A percentile compares a stretch with the other conserved stretches of the same genome.
These are phyloP conservation scores for Pyricularia pennisetigena DNA, from an alignment of 2,329 filamentous ascomycete species.

Conservation along the genomic window DNA sequence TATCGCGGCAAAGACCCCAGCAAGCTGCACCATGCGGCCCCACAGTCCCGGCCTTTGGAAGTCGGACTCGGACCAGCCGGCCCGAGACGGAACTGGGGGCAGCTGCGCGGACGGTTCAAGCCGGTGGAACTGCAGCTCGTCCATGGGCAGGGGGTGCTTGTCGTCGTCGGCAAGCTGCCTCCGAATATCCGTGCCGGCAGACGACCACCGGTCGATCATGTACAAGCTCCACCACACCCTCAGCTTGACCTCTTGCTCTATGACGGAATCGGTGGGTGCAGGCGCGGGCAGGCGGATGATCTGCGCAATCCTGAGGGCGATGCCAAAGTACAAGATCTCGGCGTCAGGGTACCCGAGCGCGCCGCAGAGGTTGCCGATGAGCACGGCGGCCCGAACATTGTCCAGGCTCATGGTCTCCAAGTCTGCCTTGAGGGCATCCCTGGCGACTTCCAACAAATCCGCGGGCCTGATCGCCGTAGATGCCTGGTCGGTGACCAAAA, in stretches of 20 bases:
- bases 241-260: not conserved
- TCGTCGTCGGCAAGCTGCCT: not conserved
- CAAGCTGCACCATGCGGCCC: constrained; percentile 4
- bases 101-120: not conserved
- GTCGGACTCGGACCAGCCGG: not conserved
- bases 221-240: constrained; percentile 4
- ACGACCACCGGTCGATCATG: constrained; percentile 6
- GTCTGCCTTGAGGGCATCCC: not conserved
- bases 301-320: not conserved
- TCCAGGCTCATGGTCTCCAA: not conserved
- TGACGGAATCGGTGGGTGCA: not conserved
- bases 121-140: constrained; percentile 2
- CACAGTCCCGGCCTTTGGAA: constrained; percentile 1
- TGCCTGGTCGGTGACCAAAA: not conserved
- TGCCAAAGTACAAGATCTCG: not conserved
- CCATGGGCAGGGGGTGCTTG: constrained; percentile 2
- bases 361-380: not conserved
- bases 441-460: not conserved
- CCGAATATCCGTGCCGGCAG: not conserved
- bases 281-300: not conserved
- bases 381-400: not conserved
- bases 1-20: not conserved
- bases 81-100: too few species aligned
- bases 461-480: not conserved
- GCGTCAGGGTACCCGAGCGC: not conserved